Evolutionary conservation across 371 early-diverging fungal genomes (phyloP).

Genomic region (Fennellomyces sp.): DNA sequence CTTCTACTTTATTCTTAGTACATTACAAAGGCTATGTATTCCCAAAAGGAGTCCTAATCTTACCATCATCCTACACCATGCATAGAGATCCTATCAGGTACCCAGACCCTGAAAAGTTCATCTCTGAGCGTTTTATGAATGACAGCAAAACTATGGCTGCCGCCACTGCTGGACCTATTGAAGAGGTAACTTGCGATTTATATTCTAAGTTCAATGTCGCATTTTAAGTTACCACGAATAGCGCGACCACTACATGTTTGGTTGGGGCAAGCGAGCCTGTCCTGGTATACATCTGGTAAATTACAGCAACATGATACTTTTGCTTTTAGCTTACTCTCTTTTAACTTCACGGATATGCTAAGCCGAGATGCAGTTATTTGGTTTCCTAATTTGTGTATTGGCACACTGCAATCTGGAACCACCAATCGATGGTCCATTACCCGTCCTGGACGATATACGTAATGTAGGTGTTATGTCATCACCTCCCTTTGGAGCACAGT

Average conservation of each 20-base stretch:
- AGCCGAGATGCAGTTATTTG: constrained; percentile 7
- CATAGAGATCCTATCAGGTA: constrained; percentile 24
- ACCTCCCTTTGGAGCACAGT: not conserved
- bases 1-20: not conserved
- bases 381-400: not conserved
- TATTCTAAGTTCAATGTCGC: no score
- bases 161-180: constrained; percentile 4
- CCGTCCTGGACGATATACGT: not conserved
- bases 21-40: not conserved
- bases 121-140: constrained; percentile 35
- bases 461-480: not conserved
- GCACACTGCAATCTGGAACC: constrained; percentile 10
- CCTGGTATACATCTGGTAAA: constrained; percentile 39
- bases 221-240: no score
- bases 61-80: not conserved
- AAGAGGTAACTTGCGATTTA: no score
- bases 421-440: not conserved
- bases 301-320: constrained; percentile 5
- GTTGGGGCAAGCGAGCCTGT: not conserved
- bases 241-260: not conserved
- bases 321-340: no score
- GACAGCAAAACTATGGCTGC: constrained; percentile 5
- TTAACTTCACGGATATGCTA: no score
- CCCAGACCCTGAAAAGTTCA: constrained; percentile 22
- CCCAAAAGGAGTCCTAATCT: not conserved